Base-by-base conservation (phyloP, 495 filamentous ascomycete species). In the Daldinia concentrica region DNA sequence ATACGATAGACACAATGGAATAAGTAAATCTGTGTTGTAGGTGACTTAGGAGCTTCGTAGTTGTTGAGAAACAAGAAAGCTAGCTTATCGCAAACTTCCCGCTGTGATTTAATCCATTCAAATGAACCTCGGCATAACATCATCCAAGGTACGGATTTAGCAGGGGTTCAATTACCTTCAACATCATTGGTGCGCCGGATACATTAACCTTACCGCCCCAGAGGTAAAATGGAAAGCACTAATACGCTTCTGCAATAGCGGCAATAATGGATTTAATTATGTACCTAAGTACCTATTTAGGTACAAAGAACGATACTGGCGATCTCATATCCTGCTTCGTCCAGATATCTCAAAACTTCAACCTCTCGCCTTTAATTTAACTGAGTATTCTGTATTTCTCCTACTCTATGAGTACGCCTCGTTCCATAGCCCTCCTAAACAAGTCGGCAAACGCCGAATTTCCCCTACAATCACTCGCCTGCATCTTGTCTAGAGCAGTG, bases 401-500 rank as follows among this genome's bases (percentile, higher is more conserved):
- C 43, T 63, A 60, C 37, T 75, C 68, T 58, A 73, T 72, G n/a
- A 64, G 39, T 2, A 57, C 6, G 22, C 58, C 70, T 6, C 30
- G 77, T 58, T 56, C 54, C 65, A 84, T 58, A 1, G 78, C 80
- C n/a, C 71, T 66, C 64, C 64, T 76, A 61, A 84, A 83, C 37
- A 73, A 58, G 26, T 79, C 73, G 0, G 82, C 82, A 57, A 80
- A 83, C 6, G 73, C 41, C 26, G 74, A 57, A 6, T 77, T 84
- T 17, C 73, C 78, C 19, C 65, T 67, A 50, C 88, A 90, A 41
- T 86, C 84, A 69, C 87, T 89, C 59, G 79, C 67, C 15, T 80
- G 78, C 64, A 80, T 76, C 77, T 83, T 89, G 55, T 84, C 79
- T 62, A 86, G 60, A 6, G 89, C 89, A 73, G 88, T 76, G 4